These are phyloP conservation scores for Salix dunnii DNA, from an alignment of 345 rosid species.

Conservation along the genomic window DNA sequence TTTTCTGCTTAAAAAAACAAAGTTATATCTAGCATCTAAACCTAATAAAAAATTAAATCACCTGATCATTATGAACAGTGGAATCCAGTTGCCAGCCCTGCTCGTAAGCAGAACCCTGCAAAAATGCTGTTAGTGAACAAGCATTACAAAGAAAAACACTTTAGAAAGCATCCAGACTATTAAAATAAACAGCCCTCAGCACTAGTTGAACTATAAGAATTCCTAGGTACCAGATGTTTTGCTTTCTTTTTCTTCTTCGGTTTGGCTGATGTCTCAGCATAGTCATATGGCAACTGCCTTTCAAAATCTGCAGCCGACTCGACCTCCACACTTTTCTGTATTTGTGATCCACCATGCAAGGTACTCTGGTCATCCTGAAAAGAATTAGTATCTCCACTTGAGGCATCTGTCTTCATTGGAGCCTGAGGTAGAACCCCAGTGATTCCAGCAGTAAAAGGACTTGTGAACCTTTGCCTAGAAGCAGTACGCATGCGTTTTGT, in stretches of 20 bases:
- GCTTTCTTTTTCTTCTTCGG: conserved; percentile 90
- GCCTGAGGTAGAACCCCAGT: conserved; percentile 40
- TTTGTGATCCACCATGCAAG: conserved; percentile 63
- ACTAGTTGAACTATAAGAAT: conserved; percentile 21
- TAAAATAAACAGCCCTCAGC: conserved; percentile 5
- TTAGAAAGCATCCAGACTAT: conserved; percentile 2
- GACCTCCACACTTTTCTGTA: conserved; percentile 75
- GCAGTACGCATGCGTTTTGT: conserved; percentile 90
- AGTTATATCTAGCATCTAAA: not conserved
- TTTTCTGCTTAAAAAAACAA: not conserved
- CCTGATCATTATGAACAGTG: conserved; percentile 69
- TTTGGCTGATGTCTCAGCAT: conserved; percentile 68
- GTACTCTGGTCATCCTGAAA: conserved; percentile 93
- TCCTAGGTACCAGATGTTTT: conserved; percentile 51
- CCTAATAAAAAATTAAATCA: conserved; percentile 16
- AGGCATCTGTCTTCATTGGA: conserved; percentile 71
- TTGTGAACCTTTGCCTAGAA: conserved; percentile 66
- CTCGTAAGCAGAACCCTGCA: conserved; percentile 78
- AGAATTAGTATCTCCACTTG: conserved; percentile 96
- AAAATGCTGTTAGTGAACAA: conserved; percentile 22
- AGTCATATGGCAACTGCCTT: conserved; percentile 64
- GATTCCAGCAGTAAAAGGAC: conserved; percentile 60
- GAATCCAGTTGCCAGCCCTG: conserved; percentile 78
- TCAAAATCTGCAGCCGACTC: conserved; percentile 70
- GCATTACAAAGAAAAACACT: conserved; percentile 16